phyloP scores from a whole-genome alignment of 176 grass and related monocot species.

The Oryza officinalis region DNA sequence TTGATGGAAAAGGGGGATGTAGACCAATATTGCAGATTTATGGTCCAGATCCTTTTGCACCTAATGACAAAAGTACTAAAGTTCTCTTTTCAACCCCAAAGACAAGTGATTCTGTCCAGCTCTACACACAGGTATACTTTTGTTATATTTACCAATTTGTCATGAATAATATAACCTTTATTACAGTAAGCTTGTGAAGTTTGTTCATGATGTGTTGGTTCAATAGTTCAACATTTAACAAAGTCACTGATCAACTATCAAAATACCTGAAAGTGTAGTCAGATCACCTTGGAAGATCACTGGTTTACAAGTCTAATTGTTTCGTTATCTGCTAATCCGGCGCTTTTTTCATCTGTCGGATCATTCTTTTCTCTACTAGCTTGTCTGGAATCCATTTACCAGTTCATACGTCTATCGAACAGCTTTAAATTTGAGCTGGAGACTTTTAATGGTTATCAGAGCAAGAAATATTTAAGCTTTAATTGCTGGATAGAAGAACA shows the following conservation, averaged over 20 bases:
- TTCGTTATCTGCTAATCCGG: not conserved
- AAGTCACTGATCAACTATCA: not conserved
- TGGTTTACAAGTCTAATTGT: constrained; percentile 7
- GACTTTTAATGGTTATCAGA: not conserved
- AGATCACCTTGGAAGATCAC: not conserved
- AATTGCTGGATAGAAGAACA: constrained; percentile 9
- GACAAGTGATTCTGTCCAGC: constrained; percentile 56
- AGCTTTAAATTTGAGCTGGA: not conserved
- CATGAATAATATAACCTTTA: not conserved
- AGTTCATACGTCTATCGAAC: not conserved
- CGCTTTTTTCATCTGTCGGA: not conserved
- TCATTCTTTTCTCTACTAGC: constrained; percentile 1
- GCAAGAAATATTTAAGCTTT: constrained; percentile 9
- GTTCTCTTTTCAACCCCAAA: constrained; percentile 71
- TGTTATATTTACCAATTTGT: constrained; percentile 8
- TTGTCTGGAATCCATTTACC: not conserved
- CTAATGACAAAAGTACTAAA: constrained; percentile 58
- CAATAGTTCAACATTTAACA: not conserved
- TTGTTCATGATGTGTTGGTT: constrained; percentile 11
- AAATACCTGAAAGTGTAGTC: not conserved
- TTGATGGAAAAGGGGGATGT: constrained; percentile 79
- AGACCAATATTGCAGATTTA: constrained; percentile 74
- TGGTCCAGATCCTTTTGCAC: constrained; percentile 66
- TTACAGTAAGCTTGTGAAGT: constrained; percentile 14
- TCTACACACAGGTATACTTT: constrained; percentile 80